Percentiles rank a stretch among this genome's conserved stretches.
These are phyloP conservation scores for Rhazya stricta DNA, from an alignment of 257 asterid species.

Conservation along the genomic window DNA sequence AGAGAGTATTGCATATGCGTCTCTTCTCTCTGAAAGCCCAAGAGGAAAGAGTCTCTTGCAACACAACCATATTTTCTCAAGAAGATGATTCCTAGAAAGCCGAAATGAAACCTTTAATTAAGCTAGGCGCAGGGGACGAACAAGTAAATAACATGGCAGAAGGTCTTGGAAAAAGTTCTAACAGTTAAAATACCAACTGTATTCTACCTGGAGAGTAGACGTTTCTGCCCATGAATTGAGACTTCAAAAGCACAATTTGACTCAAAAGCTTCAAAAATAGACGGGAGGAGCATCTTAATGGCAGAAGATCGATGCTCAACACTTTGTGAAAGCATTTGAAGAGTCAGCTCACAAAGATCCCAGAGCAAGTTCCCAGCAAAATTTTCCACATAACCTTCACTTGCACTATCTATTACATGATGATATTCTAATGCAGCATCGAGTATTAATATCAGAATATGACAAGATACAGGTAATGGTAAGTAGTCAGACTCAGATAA, in stretches of 20 bases:
- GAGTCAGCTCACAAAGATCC: conserved; percentile 64
- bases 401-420: conserved; percentile 26
- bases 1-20: conserved; percentile 80
- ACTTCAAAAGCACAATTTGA: conserved; percentile 37
- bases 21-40: conserved; percentile 79
- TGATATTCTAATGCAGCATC: conserved; percentile 48
- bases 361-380: conserved; percentile 70
- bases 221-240: conserved; percentile 43
- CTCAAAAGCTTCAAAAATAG: conserved; percentile 54
- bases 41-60: conserved; percentile 62
- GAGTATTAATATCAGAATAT: conserved; percentile 50
- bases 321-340: conserved; percentile 62
- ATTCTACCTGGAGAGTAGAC: conserved; percentile 53
- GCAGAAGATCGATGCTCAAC: conserved; percentile 73
- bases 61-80: conserved; percentile 57
- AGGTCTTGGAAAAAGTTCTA: not conserved
- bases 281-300: conserved; percentile 65
- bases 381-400: conserved; percentile 23
- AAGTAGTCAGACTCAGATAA: conserved; percentile 39
- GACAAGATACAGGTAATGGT: conserved; percentile 56
- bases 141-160: not conserved
- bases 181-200: conserved; percentile 12
- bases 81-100: conserved; percentile 50
- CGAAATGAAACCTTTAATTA: conserved; percentile 17
- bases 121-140: not conserved